Base-by-base conservation (phyloP, 139 green algal genomes). In the Tetratostichococcus sp. region DNA sequence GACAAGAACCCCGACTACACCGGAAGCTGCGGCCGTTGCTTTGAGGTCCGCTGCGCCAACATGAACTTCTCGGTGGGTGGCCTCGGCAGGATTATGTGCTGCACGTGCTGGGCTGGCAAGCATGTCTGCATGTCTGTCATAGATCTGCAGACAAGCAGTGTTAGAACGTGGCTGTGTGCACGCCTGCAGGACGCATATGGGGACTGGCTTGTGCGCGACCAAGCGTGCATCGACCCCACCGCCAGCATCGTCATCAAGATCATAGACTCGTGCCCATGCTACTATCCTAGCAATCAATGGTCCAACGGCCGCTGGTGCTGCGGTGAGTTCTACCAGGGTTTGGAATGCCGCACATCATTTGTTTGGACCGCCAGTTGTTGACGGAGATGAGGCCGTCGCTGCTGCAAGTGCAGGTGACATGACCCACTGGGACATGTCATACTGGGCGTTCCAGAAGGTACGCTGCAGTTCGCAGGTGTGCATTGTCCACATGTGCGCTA, bases 351-450 rank as follows among this genome's bases (percentile, higher is more conserved):
- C n/a, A n/a, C n/a, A n/a, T n/a, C n/a, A n/a, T n/a, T n/a, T n/a
- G n/a, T n/a, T n/a, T n/a, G n/a, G n/a, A n/a, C n/a, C n/a, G n/a
- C n/a, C n/a, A n/a, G n/a, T n/a, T n/a, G n/a, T n/a, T n/a, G n/a
- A n/a, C n/a, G n/a, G n/a, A n/a, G n/a, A n/a, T n/a, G n/a, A n/a
- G n/a, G n/a, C n/a, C n/a, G n/a, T n/a, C n/a, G n/a, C n/a, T n/a
- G n/a, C n/a, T n/a, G n/a, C n/a, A n/a, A n/a, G n/a, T n/a, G n/a
- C n/a, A n/a, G n/a, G n/a, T n/a, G n/a, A n/a, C n/a, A n/a, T n/a
- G 70, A 75, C 71, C 28, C 86, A 91, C 77, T 88, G 89, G 77
- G 87, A 92, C 79, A 70, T 90, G n/a, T 82, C 69, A 8, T 90
- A 88, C 79, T 87, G 58, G 31, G 85, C 82, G 0, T 90, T 92